A percentile compares a stretch with the other conserved stretches of the same genome.
These are phyloP conservation scores for Pleurostoma richardsiae DNA, from an alignment of 2,329 filamentous ascomycete species.

Conservation along the genomic window DNA sequence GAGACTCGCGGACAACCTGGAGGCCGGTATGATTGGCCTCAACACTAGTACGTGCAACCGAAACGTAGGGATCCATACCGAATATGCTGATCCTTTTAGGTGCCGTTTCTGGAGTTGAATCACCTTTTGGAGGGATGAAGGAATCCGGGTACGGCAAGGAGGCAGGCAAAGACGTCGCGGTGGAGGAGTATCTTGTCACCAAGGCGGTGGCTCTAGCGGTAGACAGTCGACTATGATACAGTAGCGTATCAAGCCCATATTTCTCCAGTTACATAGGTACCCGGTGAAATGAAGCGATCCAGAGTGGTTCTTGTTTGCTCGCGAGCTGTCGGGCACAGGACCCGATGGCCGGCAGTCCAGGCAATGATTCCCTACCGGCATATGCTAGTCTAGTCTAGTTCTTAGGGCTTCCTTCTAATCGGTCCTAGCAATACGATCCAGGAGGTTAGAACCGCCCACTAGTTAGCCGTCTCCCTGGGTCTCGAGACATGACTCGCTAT, in stretches of 20 bases:
- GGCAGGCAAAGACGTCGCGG: constrained; percentile 10
- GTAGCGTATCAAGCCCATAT: too few species aligned
- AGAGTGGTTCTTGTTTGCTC: too few species aligned
- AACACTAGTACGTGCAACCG: not conserved
- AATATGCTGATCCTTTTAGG: not conserved
- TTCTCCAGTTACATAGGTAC: too few species aligned
- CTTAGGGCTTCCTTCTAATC: too few species aligned
- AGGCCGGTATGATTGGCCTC: constrained; percentile 62
- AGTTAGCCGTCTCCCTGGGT: too few species aligned
- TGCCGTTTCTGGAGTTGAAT: constrained; percentile 9
- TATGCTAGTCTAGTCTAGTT: too few species aligned
- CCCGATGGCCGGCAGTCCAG: too few species aligned
- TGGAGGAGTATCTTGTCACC: constrained; percentile 11
- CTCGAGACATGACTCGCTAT: not conserved
- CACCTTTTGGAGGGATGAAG: constrained; percentile 17
- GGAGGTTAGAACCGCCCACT: too few species aligned
- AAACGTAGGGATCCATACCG: not conserved
- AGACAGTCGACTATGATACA: not conserved
- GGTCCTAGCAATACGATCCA: too few species aligned
- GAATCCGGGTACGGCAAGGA: constrained; percentile 15
- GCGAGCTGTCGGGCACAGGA: too few species aligned
- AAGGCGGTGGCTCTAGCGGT: constrained; percentile 10
- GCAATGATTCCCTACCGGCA: too few species aligned
- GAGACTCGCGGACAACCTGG: constrained; percentile 42
- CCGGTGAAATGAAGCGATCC: too few species aligned